Conservation (phyloP, 2,329 filamentous ascomycete species). For the Coniosporium tulheliwenetii region DNA sequence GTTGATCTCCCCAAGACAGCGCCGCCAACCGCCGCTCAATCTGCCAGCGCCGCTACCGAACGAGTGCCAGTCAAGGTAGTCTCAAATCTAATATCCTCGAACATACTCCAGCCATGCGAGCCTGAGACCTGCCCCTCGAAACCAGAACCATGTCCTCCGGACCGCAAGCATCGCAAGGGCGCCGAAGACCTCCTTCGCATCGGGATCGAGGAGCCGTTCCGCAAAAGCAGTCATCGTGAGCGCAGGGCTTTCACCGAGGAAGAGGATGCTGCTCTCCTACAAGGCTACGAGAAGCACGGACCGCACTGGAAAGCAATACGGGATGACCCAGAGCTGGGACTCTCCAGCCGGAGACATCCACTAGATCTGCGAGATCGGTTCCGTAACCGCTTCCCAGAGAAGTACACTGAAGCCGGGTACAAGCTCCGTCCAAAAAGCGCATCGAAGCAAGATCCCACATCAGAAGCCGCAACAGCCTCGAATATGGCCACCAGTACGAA, state of each 20-base stretch:
- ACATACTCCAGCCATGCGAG: background rate
- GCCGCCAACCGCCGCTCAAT: background rate
- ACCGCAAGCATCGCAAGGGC: constrained; percentile 10
- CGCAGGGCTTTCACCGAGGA: constrained; percentile 38
- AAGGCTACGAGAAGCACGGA: constrained; percentile 42
- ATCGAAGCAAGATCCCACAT: constrained; percentile 5
- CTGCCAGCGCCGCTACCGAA: background rate
- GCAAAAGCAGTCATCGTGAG: constrained; percentile 33
- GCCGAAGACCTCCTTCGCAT: constrained; percentile 21
- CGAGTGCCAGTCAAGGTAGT: background rate
- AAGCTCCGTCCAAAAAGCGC: constrained; percentile 19
- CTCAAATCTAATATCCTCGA: background rate
- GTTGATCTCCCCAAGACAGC: background rate
- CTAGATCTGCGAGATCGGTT: constrained; percentile 48
- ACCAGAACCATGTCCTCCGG: constrained; percentile 13
- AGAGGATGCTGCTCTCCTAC: constrained; percentile 43
- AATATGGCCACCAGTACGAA: background rate
- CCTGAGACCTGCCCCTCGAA: background rate
- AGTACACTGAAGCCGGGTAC: constrained; percentile 34
- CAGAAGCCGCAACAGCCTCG: background rate
- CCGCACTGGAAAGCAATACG: constrained; percentile 45
- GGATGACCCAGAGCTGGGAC: constrained; percentile 35
- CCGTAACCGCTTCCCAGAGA: constrained; percentile 41
- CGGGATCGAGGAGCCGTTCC: constrained; percentile 33
- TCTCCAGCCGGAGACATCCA: constrained; percentile 35